phyloP scores from a whole-genome alignment of 2,329 filamentous ascomycete species.

The Reticulascus tulasneorum region DNA sequence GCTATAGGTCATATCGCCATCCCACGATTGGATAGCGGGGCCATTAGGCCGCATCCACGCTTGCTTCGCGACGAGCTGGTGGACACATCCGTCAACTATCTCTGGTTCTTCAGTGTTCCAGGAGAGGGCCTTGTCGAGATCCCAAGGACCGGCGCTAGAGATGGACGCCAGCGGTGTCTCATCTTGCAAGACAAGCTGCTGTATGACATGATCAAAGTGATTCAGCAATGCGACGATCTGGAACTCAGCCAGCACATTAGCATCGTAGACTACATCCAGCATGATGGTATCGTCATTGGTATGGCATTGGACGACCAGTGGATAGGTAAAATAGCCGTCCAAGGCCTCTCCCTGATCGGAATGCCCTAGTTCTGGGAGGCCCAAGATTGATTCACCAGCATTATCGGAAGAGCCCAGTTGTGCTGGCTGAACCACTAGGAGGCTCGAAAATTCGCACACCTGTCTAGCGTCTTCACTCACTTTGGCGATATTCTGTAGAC shows the following conservation, averaged over 20 bases:
- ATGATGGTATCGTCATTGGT: not conserved
- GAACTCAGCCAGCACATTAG: not conserved
- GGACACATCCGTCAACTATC: conserved; percentile 3
- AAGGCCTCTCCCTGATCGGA: not conserved
- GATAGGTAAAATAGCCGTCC: conserved; percentile 10
- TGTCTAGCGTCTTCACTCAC: not conserved
- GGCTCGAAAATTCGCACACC: not conserved
- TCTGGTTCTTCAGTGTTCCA: conserved; percentile 1
- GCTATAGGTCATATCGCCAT: conserved; percentile 23
- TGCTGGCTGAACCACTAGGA: conserved; percentile 2
- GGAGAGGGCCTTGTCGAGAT: conserved; percentile 2
- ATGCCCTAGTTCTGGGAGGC: not conserved
- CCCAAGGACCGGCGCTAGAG: not conserved
- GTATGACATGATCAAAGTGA: conserved; percentile 2
- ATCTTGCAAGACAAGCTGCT: not conserved
- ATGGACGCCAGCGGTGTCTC: not conserved
- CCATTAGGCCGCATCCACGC: conserved; percentile 17
- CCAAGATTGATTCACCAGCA: conserved; percentile 1
- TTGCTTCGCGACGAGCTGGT: conserved; percentile 2
- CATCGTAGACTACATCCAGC: conserved; percentile 1
- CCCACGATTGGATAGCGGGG: conserved; percentile 22
- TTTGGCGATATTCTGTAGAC: conserved; percentile 23
- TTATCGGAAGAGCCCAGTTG: conserved; percentile 5
- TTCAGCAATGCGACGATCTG: not conserved
- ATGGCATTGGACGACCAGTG: conserved; percentile 4